phyloP scores from a whole-genome alignment of 805 yeast genomes.

The Kurtzmaniella cleridarum region DNA sequence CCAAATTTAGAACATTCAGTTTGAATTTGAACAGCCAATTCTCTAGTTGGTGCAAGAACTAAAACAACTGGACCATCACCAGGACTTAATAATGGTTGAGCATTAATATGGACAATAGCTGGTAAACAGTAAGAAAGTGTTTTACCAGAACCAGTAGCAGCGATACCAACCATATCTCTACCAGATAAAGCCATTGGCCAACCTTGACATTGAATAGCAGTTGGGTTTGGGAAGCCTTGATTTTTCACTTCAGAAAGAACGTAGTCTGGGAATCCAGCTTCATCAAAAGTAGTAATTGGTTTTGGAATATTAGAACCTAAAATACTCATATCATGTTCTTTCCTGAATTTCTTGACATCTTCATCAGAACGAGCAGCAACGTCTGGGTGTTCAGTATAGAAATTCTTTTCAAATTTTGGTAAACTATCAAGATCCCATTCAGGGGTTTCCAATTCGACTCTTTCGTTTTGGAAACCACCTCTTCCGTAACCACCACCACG shows the following conservation, averaged over 20 bases:
- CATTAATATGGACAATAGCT: conserved; percentile 94
- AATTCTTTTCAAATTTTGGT: conserved; percentile 92
- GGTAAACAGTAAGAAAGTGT: conserved; percentile 96
- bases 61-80: conserved; percentile 98
- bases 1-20: conserved; percentile 95
- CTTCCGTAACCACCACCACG: conserved; percentile 35
- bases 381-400: conserved; percentile 77
- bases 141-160: conserved; percentile 99
- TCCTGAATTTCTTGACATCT: conserved; percentile 74
- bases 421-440: conserved; percentile 74
- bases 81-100: conserved; percentile 86
- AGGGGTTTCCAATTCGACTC: conserved; percentile 57
- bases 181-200: conserved; percentile 99
- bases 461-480: conserved; percentile 34
- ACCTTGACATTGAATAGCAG: conserved; percentile 98
- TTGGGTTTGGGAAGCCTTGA: conserved; percentile 91
- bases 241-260: conserved; percentile 83
- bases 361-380: conserved; percentile 71
- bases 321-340: conserved; percentile 79
- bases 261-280: conserved; percentile 96
- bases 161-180: conserved; percentile 98
- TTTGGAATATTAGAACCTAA: conserved; percentile 84
- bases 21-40: conserved; percentile 96
- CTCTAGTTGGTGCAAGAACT: conserved; percentile 98
- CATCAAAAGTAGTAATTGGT: conserved; percentile 89